phyloP scores from a whole-genome alignment of 2,329 filamentous ascomycete species.

The Penicillium sp. region DNA sequence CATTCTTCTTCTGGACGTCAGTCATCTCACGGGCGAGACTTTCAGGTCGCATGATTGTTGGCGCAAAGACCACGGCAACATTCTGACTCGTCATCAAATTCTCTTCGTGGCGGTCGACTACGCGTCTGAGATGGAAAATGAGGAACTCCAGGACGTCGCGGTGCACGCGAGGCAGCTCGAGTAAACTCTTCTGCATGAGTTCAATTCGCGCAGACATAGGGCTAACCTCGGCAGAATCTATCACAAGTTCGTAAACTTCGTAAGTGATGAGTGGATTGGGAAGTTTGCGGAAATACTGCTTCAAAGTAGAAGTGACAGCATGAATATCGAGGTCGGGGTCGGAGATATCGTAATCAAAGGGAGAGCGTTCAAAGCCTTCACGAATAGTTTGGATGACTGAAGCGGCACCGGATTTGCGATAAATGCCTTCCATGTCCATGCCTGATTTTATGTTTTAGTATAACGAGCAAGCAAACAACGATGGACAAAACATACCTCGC shows the following conservation, averaged over 20 bases:
- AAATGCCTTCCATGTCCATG: constrained; percentile 97
- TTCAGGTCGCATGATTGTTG: constrained; percentile 91
- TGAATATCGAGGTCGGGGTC: constrained; percentile 94
- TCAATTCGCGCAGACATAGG: constrained; percentile 66
- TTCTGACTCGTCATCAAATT: constrained; percentile 98
- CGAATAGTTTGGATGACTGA: constrained; percentile 87
- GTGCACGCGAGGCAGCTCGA: constrained; percentile 77
- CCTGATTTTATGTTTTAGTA: constrained; percentile 37
- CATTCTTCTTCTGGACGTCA: constrained; percentile 91
- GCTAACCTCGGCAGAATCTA: constrained; percentile 66
- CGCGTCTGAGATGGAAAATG: constrained; percentile 86
- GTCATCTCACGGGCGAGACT: constrained; percentile 92
- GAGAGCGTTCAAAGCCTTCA: constrained; percentile 81
- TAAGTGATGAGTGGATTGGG: constrained; percentile 87
- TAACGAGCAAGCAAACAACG: background rate
- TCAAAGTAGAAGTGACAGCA: constrained; percentile 89
- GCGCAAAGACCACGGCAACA: constrained; percentile 92
- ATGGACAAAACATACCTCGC: constrained; percentile 57
- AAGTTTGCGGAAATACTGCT: constrained; percentile 95
- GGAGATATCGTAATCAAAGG: constrained; percentile 80
- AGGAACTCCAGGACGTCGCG: constrained; percentile 89
- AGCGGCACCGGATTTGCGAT: constrained; percentile 92
- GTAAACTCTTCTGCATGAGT: constrained; percentile 70
- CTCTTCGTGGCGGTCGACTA: constrained; percentile 76
- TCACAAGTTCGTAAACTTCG: constrained; percentile 83